Conservation (phyloP, 2,329 filamentous ascomycete genomes). For the Chrysoporthe cubensis region DNA sequence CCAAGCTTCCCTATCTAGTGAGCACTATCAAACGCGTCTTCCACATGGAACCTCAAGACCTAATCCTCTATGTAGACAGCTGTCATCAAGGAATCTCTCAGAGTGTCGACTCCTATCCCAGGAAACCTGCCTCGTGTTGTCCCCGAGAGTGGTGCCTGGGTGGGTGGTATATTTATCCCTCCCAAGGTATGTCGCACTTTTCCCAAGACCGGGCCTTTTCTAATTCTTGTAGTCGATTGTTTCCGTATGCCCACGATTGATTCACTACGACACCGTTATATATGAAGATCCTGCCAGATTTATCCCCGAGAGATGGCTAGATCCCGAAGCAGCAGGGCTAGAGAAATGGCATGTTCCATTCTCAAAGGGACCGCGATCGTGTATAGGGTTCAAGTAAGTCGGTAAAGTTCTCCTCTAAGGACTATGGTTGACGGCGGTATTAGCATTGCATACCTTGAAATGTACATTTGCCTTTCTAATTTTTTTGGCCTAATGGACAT, state of each 20-base stretch:
- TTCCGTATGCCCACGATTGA: not conserved
- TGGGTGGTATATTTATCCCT: not conserved
- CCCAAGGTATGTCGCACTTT: not conserved
- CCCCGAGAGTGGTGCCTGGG: not conserved
- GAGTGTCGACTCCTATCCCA: not conserved
- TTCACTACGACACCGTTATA: not conserved
- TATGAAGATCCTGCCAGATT: not conserved
- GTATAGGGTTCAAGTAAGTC: conserved; percentile 5
- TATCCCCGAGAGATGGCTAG: conserved; percentile 4
- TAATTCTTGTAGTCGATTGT: not conserved
- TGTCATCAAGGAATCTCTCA: conserved; percentile 10
- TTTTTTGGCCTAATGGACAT: not conserved
- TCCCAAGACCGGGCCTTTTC: not conserved
- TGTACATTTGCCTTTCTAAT: not conserved
- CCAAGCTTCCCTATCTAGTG: not conserved
- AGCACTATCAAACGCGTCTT: not conserved
- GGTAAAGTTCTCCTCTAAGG: not conserved
- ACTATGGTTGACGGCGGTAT: not conserved
- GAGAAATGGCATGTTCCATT: conserved; percentile 9
- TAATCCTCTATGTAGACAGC: not conserved
- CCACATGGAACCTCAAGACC: not conserved
- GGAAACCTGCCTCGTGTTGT: conserved; percentile 9
- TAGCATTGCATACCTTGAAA: not conserved
- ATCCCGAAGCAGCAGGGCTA: not conserved
- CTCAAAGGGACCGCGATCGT: conserved; percentile 1